Percentiles rank a stretch among this genome's conserved stretches.
phyloP scores from a whole-genome alignment of 192 early-diverging fungal species.

The Rhizophagus clarus region DNA sequence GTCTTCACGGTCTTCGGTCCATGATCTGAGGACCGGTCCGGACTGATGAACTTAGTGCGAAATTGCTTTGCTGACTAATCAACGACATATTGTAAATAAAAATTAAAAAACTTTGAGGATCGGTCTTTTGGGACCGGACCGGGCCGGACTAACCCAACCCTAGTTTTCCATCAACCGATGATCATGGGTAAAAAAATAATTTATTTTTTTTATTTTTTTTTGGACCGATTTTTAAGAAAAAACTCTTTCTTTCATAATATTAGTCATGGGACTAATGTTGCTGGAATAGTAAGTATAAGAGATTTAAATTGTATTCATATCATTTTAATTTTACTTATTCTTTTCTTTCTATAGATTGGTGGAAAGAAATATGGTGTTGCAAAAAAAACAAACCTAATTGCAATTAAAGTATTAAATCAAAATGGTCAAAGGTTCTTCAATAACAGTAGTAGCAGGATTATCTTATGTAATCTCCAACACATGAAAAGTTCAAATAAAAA shows the following conservation, averaged over 20 bases:
- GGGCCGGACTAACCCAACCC: no score
- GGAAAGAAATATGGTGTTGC: slow-evolving; percentile 60
- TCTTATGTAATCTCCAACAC: slow-evolving; percentile 41
- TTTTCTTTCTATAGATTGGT: slow-evolving; percentile 46
- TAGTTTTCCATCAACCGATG: slow-evolving; percentile 44
- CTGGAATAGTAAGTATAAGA: slow-evolving; percentile 60
- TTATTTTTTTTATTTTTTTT: not conserved
- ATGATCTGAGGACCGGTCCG: no score
- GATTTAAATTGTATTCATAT: no score
- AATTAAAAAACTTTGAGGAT: no score
- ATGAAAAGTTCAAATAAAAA: not conserved
- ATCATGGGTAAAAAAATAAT: slow-evolving; percentile 43
- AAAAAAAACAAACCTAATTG: slow-evolving; percentile 57
- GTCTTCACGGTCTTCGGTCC: no score
- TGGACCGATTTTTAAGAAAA: not conserved
- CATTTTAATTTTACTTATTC: not conserved
- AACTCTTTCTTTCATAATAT: not conserved
- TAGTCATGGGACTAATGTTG: slow-evolving; percentile 78
- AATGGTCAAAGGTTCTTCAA: slow-evolving; percentile 49
- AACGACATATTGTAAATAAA: no score
- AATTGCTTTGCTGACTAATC: no score
- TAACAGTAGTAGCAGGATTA: slow-evolving; percentile 63
- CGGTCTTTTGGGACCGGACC: no score
- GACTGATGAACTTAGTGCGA: no score
- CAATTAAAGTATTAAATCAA: slow-evolving; percentile 57